Evolutionary conservation across 148 eudicot genomes (phyloP).

Genomic region (Gaultheria prostrata): DNA sequence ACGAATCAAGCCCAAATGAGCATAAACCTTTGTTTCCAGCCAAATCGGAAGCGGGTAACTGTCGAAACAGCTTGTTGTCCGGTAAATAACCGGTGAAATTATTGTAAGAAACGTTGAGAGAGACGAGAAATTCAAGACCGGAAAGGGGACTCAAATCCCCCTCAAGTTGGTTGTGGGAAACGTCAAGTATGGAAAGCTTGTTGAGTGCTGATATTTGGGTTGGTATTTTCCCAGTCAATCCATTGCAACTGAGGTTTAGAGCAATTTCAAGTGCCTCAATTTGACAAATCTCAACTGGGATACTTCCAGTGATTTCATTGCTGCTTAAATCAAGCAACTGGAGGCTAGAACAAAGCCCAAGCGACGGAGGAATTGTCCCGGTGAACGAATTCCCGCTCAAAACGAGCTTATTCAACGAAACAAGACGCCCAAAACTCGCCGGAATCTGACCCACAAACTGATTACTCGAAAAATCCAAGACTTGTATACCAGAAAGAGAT

Average conservation of each 20-base stretch:
- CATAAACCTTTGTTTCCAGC: slow-evolving; percentile 65
- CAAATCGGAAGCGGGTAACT: slow-evolving; percentile 44
- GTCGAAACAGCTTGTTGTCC: slow-evolving; percentile 72
- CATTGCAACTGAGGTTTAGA: slow-evolving; percentile 62
- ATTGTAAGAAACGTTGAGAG: slow-evolving; percentile 67
- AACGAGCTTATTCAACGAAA: slow-evolving; percentile 54
- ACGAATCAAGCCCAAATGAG: slow-evolving; percentile 38
- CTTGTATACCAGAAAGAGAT: slow-evolving; percentile 53
- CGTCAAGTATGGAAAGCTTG: slow-evolving; percentile 63
- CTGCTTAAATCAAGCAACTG: slow-evolving; percentile 79
- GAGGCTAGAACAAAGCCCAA: slow-evolving; percentile 61
- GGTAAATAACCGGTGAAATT: slow-evolving; percentile 75
- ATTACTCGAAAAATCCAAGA: slow-evolving; percentile 62
- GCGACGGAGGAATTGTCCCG: slow-evolving; percentile 59
- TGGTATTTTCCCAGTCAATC: slow-evolving; percentile 58
- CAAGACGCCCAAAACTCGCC: slow-evolving; percentile 59
- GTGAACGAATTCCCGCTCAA: slow-evolving; percentile 49
- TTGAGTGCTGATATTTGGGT: slow-evolving; percentile 50
- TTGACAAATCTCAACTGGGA: slow-evolving; percentile 53
- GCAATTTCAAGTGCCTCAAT: slow-evolving; percentile 72
- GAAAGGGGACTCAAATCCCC: slow-evolving; percentile 55
- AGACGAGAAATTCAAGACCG: slow-evolving; percentile 59
- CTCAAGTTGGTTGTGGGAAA: slow-evolving; percentile 64
- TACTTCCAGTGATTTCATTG: slow-evolving; percentile 51
- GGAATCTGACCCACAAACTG: slow-evolving; percentile 54